These are phyloP conservation scores for Durio zibethinus DNA, from an alignment of 345 rosid species.

Conservation along the genomic window DNA sequence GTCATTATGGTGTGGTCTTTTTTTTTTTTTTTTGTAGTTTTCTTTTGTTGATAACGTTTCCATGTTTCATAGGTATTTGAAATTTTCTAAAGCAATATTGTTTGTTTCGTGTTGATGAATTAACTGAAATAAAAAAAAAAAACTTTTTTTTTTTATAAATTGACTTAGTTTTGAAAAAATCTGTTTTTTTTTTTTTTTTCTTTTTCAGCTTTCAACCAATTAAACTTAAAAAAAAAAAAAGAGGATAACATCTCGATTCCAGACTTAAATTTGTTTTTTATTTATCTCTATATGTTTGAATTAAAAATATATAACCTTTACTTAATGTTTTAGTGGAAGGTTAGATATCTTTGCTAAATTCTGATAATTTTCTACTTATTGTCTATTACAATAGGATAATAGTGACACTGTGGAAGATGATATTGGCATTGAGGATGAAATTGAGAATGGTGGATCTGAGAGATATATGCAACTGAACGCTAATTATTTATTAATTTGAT, in stretches of 20 bases:
- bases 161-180: neutral
- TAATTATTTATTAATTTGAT: no score
- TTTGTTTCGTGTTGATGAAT: neutral
- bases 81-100: neutral
- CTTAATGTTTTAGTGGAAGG: neutral
- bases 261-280: slow-evolving; percentile 51
- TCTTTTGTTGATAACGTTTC: neutral
- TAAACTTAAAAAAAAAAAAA: neutral
- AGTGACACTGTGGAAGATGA: slow-evolving; percentile 65
- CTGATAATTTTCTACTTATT: neutral
- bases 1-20: neutral
- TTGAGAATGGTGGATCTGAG: slow-evolving; percentile 28
- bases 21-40: no score
- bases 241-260: slow-evolving; percentile 56
- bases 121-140: no score
- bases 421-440: slow-evolving; percentile 46
- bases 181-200: neutral
- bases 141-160: neutral
- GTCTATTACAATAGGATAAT: slow-evolving; percentile 38
- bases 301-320: neutral
- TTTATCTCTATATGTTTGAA: neutral
- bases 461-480: no score
- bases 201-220: neutral
- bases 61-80: neutral
- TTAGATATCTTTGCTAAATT: neutral